phyloP scores from a whole-genome alignment of 805 yeast species.

The Kuraishia hungarica region DNA sequence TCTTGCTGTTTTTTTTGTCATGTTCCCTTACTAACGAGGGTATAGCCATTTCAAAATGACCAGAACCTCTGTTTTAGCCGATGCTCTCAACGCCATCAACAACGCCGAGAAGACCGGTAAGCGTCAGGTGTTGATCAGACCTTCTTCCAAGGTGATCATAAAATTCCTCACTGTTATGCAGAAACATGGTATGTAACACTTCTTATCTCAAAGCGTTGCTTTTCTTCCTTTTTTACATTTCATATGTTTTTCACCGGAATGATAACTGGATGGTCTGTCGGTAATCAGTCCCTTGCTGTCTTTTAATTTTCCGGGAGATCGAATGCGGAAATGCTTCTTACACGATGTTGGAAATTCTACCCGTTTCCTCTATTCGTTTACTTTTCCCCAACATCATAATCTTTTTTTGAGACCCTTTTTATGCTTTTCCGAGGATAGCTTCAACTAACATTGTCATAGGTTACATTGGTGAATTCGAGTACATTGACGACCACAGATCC shows the following conservation, averaged over 20 bases:
- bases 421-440: not conserved
- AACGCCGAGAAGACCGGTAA: slow-evolving; percentile 99
- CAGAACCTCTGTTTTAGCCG: slow-evolving; percentile 97
- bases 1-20: slow-evolving; percentile 22
- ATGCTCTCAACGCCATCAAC: slow-evolving; percentile 96
- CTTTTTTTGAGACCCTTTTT: not conserved
- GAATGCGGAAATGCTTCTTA: slow-evolving; percentile 53
- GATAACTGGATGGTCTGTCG: slow-evolving; percentile 98
- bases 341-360: slow-evolving; percentile 31
- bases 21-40: slow-evolving; percentile 2
- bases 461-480: slow-evolving; percentile 97
- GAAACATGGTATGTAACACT: slow-evolving; percentile 65
- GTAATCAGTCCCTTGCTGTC: slow-evolving; percentile 88
- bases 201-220: not conserved
- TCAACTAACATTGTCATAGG: slow-evolving; percentile 12
- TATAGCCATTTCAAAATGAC: slow-evolving; percentile 53
- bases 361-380: slow-evolving; percentile 44
- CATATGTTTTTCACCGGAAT: slow-evolving; percentile 57
- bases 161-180: slow-evolving; percentile 95
- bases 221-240: slow-evolving; percentile 1
- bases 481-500: slow-evolving; percentile 98
- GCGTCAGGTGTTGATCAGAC: slow-evolving; percentile 97
- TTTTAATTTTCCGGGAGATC: slow-evolving; percentile 94
- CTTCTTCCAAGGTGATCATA: slow-evolving; percentile 96
- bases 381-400: slow-evolving; percentile 51